phyloP scores from a whole-genome alignment of 108 stramenopile genomes.

The Cyclotella baltica region DNA sequence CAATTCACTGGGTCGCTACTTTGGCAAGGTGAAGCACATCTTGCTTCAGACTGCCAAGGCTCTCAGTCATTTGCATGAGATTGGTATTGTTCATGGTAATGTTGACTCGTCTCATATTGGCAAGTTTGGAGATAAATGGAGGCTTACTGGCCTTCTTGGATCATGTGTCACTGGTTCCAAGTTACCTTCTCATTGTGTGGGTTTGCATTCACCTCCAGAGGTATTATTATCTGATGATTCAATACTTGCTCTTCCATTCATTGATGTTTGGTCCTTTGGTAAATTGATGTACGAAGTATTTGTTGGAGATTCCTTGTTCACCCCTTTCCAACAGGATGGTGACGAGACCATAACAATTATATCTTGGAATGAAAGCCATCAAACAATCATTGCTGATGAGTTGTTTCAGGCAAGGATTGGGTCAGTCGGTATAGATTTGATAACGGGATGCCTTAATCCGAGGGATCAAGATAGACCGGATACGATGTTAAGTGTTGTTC shows the following conservation, averaged over 20 bases:
- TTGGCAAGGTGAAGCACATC: constrained; percentile 65
- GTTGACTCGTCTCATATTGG: constrained; percentile 64
- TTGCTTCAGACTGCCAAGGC: constrained; percentile 68
- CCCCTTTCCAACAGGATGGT: constrained; percentile 37
- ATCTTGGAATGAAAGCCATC: constrained; percentile 49
- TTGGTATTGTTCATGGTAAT: constrained; percentile 75
- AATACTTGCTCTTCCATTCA: constrained; percentile 51
- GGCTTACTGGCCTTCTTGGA: constrained; percentile 62
- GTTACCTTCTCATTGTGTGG: constrained; percentile 54
- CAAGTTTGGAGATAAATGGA: constrained; percentile 81
- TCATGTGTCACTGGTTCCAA: constrained; percentile 55
- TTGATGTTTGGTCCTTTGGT: constrained; percentile 86
- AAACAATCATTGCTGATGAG: constrained; percentile 42
- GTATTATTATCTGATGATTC: constrained; percentile 51
- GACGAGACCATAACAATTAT: constrained; percentile 26
- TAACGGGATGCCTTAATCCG: constrained; percentile 62
- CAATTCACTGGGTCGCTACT: constrained; percentile 59
- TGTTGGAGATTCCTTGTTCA: constrained; percentile 73
- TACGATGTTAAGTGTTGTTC: constrained; percentile 60
- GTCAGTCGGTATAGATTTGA: constrained; percentile 63
- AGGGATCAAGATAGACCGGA: constrained; percentile 43
- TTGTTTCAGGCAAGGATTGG: constrained; percentile 59
- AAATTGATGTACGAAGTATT: constrained; percentile 81
- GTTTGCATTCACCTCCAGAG: constrained; percentile 74
- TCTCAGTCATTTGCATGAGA: constrained; percentile 65